Evolutionary conservation across 352 stramenopile genomes (phyloP).

Genomic region (Phytopythium kandeliae): DNA sequence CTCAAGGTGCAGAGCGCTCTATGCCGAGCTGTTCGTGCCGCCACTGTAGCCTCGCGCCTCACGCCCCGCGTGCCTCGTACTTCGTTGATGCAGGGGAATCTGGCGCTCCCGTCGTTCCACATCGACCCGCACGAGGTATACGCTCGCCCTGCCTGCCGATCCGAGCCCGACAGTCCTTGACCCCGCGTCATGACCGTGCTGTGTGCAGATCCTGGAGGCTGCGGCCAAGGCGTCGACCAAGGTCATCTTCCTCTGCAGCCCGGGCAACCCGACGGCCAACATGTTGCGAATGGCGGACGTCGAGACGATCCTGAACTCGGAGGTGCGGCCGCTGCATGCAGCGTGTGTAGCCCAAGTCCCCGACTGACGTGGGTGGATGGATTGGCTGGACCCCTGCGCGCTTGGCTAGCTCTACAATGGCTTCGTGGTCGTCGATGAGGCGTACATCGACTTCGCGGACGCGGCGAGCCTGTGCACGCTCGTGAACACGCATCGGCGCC

Average conservation of each 20-base stretch:
- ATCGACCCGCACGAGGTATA: constrained; percentile 65
- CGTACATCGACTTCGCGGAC: constrained; percentile 96
- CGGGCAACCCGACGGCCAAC: constrained; percentile 97
- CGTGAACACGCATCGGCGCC: constrained; percentile 89
- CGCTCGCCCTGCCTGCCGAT: too few species aligned
- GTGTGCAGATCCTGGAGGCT: constrained; percentile 78
- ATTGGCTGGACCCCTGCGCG: constrained; percentile 1
- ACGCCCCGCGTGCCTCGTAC: neutral
- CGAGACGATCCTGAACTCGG: constrained; percentile 79
- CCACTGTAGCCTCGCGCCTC: too few species aligned
- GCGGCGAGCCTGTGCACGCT: constrained; percentile 76
- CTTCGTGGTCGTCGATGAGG: constrained; percentile 98
- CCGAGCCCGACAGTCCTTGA: too few species aligned
- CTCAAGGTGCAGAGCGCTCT: constrained; percentile 60
- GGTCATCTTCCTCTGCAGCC: constrained; percentile 97
- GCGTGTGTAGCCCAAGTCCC: too few species aligned
- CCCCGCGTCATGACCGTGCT: neutral
- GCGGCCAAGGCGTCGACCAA: constrained; percentile 88
- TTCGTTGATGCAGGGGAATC: constrained; percentile 16
- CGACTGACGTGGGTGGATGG: neutral
- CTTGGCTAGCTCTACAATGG: constrained; percentile 68
- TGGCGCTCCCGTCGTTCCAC: constrained; percentile 69
- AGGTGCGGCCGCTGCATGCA: constrained; percentile 49
- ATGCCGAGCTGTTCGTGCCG: too few species aligned
- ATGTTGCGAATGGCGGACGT: constrained; percentile 89